A percentile compares a stretch with the other conserved stretches of the same genome.
Evolutionary conservation across 495 filamentous ascomycete genomes (phyloP).

Genomic region (Letharia lupina): DNA sequence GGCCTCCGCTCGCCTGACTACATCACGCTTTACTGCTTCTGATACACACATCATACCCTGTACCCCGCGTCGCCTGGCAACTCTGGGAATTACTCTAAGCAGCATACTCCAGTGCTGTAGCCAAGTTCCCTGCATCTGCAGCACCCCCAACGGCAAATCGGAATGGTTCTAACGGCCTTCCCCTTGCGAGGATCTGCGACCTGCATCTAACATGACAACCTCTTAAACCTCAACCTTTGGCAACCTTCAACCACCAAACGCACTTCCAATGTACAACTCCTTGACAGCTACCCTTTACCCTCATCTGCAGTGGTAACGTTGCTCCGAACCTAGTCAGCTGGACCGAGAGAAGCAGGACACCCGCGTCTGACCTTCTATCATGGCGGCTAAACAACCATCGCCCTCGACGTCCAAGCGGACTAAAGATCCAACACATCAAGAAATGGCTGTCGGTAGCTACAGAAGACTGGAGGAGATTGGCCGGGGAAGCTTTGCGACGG

Average conservation of each 20-base stretch:
- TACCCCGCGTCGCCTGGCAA: not conserved
- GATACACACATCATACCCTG: conserved; percentile 7
- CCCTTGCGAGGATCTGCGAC: conserved; percentile 19
- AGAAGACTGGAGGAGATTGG: conserved; percentile 76
- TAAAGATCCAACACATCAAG: conserved; percentile 38
- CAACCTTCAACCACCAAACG: conserved; percentile 16
- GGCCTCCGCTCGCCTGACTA: conserved; percentile 13
- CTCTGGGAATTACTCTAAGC: too few relatives aligned
- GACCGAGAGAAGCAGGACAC: not conserved
- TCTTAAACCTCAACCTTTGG: conserved; percentile 8
- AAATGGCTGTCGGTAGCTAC: conserved; percentile 69
- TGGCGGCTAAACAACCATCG: conserved; percentile 35
- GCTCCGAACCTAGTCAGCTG: conserved; percentile 11
- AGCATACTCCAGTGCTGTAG: not conserved
- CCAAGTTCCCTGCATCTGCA: conserved; percentile 4
- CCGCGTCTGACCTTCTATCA: conserved; percentile 25
- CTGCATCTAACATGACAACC: conserved; percentile 15
- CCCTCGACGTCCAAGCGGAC: conserved; percentile 39
- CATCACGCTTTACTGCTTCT: conserved; percentile 18
- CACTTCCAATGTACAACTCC: conserved; percentile 37
- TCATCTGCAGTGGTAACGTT: conserved; percentile 38
- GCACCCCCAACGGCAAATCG: conserved; percentile 6
- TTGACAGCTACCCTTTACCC: conserved; percentile 39
- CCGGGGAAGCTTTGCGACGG: conserved; percentile 90
- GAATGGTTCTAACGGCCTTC: conserved; percentile 15